Base-by-base conservation (phyloP, 305 asterid species). In the Fraxinus baroniana region DNA sequence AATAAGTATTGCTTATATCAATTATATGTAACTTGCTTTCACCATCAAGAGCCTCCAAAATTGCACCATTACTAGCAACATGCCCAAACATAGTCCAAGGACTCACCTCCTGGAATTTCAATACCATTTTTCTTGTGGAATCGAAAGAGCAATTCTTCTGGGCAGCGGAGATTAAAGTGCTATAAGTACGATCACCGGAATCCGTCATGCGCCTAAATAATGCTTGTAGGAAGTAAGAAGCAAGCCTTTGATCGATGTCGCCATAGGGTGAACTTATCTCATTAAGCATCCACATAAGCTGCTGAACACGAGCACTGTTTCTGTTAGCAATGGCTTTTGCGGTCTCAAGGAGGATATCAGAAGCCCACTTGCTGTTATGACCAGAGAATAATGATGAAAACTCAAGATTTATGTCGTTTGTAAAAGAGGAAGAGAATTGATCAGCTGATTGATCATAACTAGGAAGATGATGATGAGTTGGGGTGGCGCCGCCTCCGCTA, bases 61-160 rank as follows among this genome's bases (percentile, higher is more conserved):
- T 97, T 0, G 98, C 97, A 6, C 98, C 98, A 66, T 95, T 97
- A 35, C 92, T 89, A 0, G 99, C 98, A 8, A 97, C 98, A 76
- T 97, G 99, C 0, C 99, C 99, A 72, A 93, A 97, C 24, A 80
- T 97, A 3, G 94, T 89, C 99, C 99, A 97, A 0, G 99, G 98
- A 84, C 97, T 92, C 2, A 94, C 98, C 62, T 97, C 98, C 66
- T 95, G 99, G 41, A 97, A 97, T 37, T 95, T 95, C 52, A 97
- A 86, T 26, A 91, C 91, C 89, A 83, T 87, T 71, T 87, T 88
- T 41, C 98, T 85, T 0, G 98, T 96, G 0, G 97, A 90, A 10
- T 96, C 98, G 85, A 96, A 94, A 0, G 99, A 93, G 74, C 89
- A 91, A 3, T 83, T 91, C n/a, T 80, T 89, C 7, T 93, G 96